Conservation (phyloP, 108 stramenopile species). For the Fragilaria radians region DNA sequence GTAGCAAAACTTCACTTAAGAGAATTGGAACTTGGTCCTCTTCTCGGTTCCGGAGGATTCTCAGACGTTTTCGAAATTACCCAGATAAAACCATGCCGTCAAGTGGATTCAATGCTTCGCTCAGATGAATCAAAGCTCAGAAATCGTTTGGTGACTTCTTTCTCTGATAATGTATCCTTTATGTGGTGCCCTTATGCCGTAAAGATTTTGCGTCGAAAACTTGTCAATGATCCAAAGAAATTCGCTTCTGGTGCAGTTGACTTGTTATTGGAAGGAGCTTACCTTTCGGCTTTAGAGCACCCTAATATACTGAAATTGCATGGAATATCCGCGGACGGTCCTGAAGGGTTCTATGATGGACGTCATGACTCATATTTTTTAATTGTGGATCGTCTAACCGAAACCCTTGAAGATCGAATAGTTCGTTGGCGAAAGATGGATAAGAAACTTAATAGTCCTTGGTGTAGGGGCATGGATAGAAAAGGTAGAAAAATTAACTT, state of each 20-base stretch:
- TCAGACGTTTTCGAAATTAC: conserved; percentile 67
- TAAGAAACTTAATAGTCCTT: neutral
- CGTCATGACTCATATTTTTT: conserved; percentile 42
- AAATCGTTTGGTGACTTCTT: too few relatives aligned
- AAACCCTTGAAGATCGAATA: conserved; percentile 46
- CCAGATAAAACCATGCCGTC: conserved; percentile 23
- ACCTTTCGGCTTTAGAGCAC: conserved; percentile 38
- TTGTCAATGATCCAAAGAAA: conserved; percentile 36
- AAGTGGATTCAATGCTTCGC: too few relatives aligned
- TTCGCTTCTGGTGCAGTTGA: conserved; percentile 70
- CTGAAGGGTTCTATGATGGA: conserved; percentile 41
- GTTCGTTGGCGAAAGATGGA: conserved; percentile 29
- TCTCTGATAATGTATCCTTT: too few relatives aligned
- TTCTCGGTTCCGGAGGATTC: conserved; percentile 69
- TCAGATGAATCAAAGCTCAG: too few relatives aligned
- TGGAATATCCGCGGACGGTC: conserved; percentile 74
- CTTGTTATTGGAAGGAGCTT: conserved; percentile 53
- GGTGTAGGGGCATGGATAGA: conserved; percentile 32
- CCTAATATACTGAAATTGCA: conserved; percentile 65
- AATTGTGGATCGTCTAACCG: conserved; percentile 49
- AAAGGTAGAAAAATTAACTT: conserved; percentile 8
- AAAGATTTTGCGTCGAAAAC: conserved; percentile 62
- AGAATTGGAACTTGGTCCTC: conserved; percentile 57
- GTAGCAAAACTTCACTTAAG: too few relatives aligned
- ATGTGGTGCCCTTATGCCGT: conserved; percentile 27